Percentiles rank a stretch among this genome's conserved stretches.
Conservation (phyloP, 768 basidiomycete species). For the Nidularia pulvinata region DNA sequence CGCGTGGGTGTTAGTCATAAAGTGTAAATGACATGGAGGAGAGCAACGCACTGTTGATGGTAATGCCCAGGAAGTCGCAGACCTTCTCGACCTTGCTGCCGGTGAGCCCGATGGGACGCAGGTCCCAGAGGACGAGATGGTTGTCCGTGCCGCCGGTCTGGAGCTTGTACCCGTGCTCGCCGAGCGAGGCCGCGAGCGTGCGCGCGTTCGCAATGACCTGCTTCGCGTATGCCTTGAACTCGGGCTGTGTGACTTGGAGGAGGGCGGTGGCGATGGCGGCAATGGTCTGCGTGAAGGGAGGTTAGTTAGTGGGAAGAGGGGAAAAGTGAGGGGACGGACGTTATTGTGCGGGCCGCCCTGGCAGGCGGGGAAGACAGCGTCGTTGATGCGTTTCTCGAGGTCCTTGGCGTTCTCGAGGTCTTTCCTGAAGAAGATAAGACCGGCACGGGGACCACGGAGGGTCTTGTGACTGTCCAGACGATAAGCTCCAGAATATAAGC, state of each 20-base stretch:
- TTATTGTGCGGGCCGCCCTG: slow-evolving; percentile 99
- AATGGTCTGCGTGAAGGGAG: slow-evolving; percentile 62
- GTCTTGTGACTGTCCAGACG: slow-evolving; percentile 81
- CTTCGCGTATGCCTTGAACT: slow-evolving; percentile 90
- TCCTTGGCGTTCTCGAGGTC: slow-evolving; percentile 81
- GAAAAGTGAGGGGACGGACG: slow-evolving; percentile 38
- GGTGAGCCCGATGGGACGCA: slow-evolving; percentile 93
- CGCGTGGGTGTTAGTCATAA: neutral
- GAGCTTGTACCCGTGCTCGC: slow-evolving; percentile 87
- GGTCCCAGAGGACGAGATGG: slow-evolving; percentile 98
- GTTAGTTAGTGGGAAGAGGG: neutral
- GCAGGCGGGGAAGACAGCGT: slow-evolving; percentile 99
- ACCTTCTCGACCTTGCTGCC: slow-evolving; percentile 99
- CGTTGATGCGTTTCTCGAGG: slow-evolving; percentile 96
- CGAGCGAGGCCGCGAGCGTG: slow-evolving; percentile 72
- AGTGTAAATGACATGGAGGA: neutral
- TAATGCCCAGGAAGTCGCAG: slow-evolving; percentile 95
- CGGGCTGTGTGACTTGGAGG: slow-evolving; percentile 87
- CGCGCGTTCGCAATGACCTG: slow-evolving; percentile 92
- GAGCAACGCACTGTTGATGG: slow-evolving; percentile 80
- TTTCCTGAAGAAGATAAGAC: slow-evolving; percentile 98
- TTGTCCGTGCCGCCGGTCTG: slow-evolving; percentile 98
- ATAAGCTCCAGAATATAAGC: slow-evolving; percentile 1
- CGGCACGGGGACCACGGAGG: slow-evolving; percentile 96
- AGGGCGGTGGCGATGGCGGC: slow-evolving; percentile 94